Conservation (phyloP, 2,329 filamentous ascomycete genomes). For the Aureobasidium leucospermi region DNA sequence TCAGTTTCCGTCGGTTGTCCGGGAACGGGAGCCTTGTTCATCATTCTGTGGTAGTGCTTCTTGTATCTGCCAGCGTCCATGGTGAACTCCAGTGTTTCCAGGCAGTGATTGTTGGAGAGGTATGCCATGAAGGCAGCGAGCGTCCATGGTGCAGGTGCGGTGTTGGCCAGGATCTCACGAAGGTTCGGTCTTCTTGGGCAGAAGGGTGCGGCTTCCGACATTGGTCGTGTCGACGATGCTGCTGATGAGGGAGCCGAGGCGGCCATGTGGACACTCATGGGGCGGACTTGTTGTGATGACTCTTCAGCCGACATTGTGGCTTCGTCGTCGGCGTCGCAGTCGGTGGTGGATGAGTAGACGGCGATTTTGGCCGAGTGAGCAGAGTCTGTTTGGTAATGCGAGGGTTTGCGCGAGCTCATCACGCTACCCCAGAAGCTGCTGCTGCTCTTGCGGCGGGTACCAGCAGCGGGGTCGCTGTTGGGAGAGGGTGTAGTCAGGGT, state of each 20-base stretch:
- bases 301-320: slow-evolving; percentile 43
- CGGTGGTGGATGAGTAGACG: slow-evolving; percentile 18
- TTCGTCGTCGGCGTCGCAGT: slow-evolving; percentile 41
- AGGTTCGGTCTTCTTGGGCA: slow-evolving; percentile 63
- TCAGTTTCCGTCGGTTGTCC: slow-evolving; percentile 46
- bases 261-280: not conserved
- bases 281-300: slow-evolving; percentile 17
- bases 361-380: slow-evolving; percentile 7
- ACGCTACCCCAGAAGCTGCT: slow-evolving; percentile 14
- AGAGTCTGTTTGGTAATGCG: slow-evolving; percentile 8
- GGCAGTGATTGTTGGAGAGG: slow-evolving; percentile 90
- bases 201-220: slow-evolving; percentile 39
- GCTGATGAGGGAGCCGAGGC: slow-evolving; percentile 18
- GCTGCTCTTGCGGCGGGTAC: slow-evolving; percentile 12
- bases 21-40: slow-evolving; percentile 39
- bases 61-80: slow-evolving; percentile 86
- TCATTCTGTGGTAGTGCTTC: slow-evolving; percentile 54
- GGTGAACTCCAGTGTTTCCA: slow-evolving; percentile 94
- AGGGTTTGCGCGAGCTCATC: slow-evolving; percentile 12
- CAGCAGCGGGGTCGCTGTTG: slow-evolving; percentile 1
- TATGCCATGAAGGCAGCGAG: slow-evolving; percentile 93
- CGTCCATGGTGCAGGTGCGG: slow-evolving; percentile 80
- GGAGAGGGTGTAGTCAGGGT: slow-evolving; percentile 1
- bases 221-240: slow-evolving; percentile 13
- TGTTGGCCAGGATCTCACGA: slow-evolving; percentile 80